Evolutionary conservation across 192 early-diverging fungal genomes (phyloP).

Genomic region (Podila epigama): DNA sequence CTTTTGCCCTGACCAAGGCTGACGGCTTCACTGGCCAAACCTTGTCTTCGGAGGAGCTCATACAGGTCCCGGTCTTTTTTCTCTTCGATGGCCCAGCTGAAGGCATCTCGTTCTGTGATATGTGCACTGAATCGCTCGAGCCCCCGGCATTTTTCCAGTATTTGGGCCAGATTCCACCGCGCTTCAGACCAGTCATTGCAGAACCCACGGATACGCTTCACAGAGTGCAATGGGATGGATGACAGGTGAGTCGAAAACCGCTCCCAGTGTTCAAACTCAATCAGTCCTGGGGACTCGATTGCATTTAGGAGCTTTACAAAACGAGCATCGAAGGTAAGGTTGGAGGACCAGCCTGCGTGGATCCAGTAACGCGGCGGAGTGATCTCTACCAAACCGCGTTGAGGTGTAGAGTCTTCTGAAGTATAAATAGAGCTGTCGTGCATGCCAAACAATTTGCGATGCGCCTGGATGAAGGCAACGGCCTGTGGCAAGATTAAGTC

Average conservation of each 20-base stretch:
- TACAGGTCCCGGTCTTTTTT: slow-evolving; percentile 5
- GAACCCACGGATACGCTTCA: slow-evolving; percentile 13
- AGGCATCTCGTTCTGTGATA: not conserved
- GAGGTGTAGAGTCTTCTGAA: not conserved
- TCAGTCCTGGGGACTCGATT: not conserved
- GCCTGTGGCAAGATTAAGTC: slow-evolving; percentile 2
- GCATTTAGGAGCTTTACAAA: slow-evolving; percentile 13
- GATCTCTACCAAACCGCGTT: slow-evolving; percentile 6
- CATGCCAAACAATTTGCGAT: slow-evolving; percentile 4
- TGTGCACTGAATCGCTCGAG: slow-evolving; percentile 13
- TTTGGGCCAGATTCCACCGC: slow-evolving; percentile 1
- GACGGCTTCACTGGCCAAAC: not conserved
- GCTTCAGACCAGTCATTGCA: slow-evolving; percentile 6
- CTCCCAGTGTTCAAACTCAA: slow-evolving; percentile 19
- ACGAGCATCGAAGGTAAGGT: not conserved
- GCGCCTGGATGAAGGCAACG: slow-evolving; percentile 5
- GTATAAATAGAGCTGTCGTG: not conserved
- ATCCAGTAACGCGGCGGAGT: slow-evolving; percentile 11
- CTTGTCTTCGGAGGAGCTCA: not conserved
- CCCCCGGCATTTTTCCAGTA: slow-evolving; percentile 17
- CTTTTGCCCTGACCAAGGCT: slow-evolving; percentile 3
- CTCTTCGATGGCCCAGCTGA: slow-evolving; percentile 25
- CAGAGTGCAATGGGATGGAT: not conserved
- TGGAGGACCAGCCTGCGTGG: not conserved
- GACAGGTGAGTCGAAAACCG: not conserved